Percentiles rank a stretch among this genome's conserved stretches.
Evolutionary conservation across 352 stramenopile genomes (phyloP).

Genomic region (Phytopythium delawarense): DNA sequence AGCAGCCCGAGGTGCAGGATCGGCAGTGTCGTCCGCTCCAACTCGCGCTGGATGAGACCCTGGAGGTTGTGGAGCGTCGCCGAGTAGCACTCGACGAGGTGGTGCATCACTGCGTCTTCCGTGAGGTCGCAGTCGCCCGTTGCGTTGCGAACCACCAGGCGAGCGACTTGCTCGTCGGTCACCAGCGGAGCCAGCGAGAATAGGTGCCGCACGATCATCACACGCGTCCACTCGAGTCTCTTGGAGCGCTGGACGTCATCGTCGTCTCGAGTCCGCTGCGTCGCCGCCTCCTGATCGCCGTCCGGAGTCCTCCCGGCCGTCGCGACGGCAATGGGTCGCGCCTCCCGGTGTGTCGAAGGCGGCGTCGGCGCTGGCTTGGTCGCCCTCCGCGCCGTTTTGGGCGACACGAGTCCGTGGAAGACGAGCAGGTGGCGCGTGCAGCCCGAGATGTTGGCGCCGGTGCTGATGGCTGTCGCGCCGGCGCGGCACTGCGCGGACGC

Average conservation of each 20-base stretch:
- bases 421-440: slow-evolving; percentile 22
- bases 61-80: background rate
- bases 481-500: slow-evolving; percentile 16
- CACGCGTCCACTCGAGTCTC: slow-evolving; percentile 11
- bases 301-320: too few relatives aligned
- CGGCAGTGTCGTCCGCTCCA: background rate
- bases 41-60: background rate
- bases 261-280: background rate
- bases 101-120: background rate
- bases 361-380: background rate
- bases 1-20: background rate
- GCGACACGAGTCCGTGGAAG: slow-evolving; percentile 20
- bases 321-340: too few relatives aligned
- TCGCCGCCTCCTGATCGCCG: background rate
- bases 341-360: too few relatives aligned
- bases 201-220: slow-evolving; percentile 11
- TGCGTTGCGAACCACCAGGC: too few relatives aligned
- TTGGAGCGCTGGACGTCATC: background rate
- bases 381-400: slow-evolving; percentile 16
- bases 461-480: slow-evolving; percentile 21
- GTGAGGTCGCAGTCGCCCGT: background rate
- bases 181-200: slow-evolving; percentile 11
- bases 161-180: slow-evolving; percentile 3
- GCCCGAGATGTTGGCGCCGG: slow-evolving; percentile 18
- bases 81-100: background rate